Evolutionary conservation across 164 flowering plant species (phyloP).

Genomic region (Stephania cephalantha): DNA sequence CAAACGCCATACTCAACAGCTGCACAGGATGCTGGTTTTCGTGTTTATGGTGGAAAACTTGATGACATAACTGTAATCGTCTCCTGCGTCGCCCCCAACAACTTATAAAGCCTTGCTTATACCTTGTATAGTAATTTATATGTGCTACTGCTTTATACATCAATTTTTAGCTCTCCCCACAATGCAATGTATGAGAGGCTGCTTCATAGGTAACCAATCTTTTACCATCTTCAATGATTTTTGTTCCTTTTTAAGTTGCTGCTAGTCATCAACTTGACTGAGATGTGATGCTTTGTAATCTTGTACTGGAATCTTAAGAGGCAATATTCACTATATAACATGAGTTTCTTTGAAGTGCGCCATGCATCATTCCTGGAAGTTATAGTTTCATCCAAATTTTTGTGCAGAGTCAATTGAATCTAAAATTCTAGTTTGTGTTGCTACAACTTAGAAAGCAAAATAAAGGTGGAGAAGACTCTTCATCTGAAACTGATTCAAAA

Average conservation of each 20-base stretch:
- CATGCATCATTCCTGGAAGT: no score
- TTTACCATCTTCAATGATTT: not conserved
- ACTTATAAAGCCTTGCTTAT: not conserved
- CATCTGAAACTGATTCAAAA: not conserved
- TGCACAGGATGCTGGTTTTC: slow-evolving; percentile 73
- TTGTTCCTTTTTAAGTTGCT: not conserved
- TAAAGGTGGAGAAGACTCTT: no score
- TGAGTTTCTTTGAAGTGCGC: not conserved
- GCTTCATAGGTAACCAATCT: no score
- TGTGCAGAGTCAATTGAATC: not conserved
- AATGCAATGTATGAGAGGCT: no score
- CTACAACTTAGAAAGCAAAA: no score
- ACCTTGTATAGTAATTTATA: not conserved
- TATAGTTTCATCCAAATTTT: not conserved
- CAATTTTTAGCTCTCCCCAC: not conserved
- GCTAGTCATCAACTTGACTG: not conserved
- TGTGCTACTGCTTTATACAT: not conserved
- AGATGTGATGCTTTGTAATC: not conserved
- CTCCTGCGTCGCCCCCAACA: slow-evolving; percentile 36
- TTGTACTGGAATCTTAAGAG: not conserved
- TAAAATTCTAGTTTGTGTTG: no score
- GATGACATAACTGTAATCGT: slow-evolving; percentile 85
- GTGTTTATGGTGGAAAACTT: slow-evolving; percentile 80
- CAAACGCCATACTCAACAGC: slow-evolving; percentile 78
- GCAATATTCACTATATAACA: not conserved